A percentile compares a stretch with the other conserved stretches of the same genome.
phyloP scores from a whole-genome alignment of 495 filamentous ascomycete genomes.

The Mytilinidion resinicola region DNA sequence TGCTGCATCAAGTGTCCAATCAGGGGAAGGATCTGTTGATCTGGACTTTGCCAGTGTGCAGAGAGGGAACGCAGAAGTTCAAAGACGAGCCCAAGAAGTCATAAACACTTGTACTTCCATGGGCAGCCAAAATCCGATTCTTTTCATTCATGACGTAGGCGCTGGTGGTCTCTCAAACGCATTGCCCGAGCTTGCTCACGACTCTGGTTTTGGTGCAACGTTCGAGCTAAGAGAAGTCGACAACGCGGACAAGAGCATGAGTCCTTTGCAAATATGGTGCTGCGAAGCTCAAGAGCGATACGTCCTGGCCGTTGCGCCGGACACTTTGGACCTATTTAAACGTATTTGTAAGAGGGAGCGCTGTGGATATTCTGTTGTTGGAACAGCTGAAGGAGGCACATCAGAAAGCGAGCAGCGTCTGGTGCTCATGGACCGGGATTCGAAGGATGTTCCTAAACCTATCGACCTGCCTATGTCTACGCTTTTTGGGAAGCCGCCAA shows the following conservation, averaged over 20 bases:
- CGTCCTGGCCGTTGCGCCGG: constrained; percentile 73
- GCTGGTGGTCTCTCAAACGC: constrained; percentile 94
- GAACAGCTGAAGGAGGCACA: constrained; percentile 58
- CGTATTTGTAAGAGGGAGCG: constrained; percentile 79
- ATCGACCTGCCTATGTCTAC: constrained; percentile 90
- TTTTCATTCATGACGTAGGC: constrained; percentile 95
- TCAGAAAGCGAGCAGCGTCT: constrained; percentile 63
- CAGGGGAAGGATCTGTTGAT: constrained; percentile 80
- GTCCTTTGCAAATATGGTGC: constrained; percentile 94
- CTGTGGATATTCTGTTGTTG: constrained; percentile 90
- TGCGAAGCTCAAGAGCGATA: constrained; percentile 96
- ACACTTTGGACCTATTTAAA: constrained; percentile 74
- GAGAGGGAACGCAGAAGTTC: constrained; percentile 89
- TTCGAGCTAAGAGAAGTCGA: constrained; percentile 92
- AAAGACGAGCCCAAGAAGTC: constrained; percentile 90
- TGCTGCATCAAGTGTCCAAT: constrained; percentile 84
- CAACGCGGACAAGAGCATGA: constrained; percentile 83
- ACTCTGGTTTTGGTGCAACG: constrained; percentile 77
- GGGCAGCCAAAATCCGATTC: constrained; percentile 78
- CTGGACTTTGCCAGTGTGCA: constrained; percentile 96
- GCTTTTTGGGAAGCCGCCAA: constrained; percentile 85
- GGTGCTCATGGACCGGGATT: constrained; percentile 75
- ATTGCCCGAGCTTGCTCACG: constrained; percentile 83
- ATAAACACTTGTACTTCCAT: constrained; percentile 88
- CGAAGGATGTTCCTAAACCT: constrained; percentile 64